A percentile compares a stretch with the other conserved stretches of the same genome.
Conservation (phyloP, 176 grass and related monocot genomes). For the Puccinellia tenuiflora region DNA sequence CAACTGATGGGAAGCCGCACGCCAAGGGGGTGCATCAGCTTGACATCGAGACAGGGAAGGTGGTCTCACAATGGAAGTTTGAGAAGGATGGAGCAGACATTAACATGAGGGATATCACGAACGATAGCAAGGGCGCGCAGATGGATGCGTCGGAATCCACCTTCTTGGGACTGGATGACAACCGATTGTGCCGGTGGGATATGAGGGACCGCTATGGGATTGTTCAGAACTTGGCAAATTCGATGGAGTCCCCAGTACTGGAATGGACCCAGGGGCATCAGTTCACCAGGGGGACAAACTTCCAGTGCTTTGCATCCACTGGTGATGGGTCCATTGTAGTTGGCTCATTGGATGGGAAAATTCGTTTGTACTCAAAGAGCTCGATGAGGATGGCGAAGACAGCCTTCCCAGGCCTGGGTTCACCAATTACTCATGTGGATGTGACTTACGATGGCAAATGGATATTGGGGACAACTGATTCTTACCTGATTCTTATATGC, state of each 20-base stretch:
- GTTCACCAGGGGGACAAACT: conserved; percentile 81
- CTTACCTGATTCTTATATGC: conserved; percentile 75
- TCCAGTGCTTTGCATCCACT: conserved; percentile 77
- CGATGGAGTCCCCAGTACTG: conserved; percentile 52
- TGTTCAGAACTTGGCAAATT: conserved; percentile 61
- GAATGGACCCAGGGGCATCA: conserved; percentile 93
- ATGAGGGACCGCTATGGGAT: conserved; percentile 76
- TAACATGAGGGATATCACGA: conserved; percentile 86
- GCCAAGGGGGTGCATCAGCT: conserved; percentile 67
- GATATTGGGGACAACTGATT: conserved; percentile 78
- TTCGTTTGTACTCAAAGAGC: conserved; percentile 80
- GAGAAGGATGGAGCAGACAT: conserved; percentile 79
- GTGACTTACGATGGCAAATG: conserved; percentile 89
- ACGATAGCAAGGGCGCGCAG: conserved; percentile 84
- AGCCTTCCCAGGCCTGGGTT: conserved; percentile 87
- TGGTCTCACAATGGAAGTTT: conserved; percentile 87
- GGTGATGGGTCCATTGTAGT: conserved; percentile 93
- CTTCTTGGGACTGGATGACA: conserved; percentile 84
- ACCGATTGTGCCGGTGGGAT: conserved; percentile 76
- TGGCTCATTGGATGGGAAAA: conserved; percentile 90
- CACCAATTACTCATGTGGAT: conserved; percentile 85
- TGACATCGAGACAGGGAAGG: conserved; percentile 80
- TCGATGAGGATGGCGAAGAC: conserved; percentile 99
- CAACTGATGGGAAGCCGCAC: conserved; percentile 77
- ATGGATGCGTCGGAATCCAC: conserved; percentile 78